phyloP scores from a whole-genome alignment of 495 filamentous ascomycete genomes.

The Stereocaulon alpinum region DNA sequence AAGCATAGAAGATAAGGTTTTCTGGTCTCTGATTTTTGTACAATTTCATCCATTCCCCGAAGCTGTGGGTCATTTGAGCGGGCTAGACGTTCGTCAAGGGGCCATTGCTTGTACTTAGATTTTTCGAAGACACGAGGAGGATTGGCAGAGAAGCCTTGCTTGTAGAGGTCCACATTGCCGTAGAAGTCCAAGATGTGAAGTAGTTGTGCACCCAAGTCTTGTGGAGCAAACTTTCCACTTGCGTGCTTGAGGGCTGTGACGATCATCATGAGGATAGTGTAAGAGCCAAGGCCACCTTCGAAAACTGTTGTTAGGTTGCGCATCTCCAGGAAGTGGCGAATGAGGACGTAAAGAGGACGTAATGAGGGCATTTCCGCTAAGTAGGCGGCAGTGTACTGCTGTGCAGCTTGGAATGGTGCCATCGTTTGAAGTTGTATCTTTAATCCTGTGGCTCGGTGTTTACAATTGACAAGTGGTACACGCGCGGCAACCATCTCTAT shows the following conservation, averaged over 20 bases:
- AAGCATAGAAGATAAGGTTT: slow-evolving; percentile 41
- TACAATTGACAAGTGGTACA: slow-evolving; percentile 24
- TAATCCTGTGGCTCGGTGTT: slow-evolving; percentile 39
- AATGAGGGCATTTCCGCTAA: slow-evolving; percentile 40
- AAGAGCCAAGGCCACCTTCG: slow-evolving; percentile 36
- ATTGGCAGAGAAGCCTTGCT: slow-evolving; percentile 40
- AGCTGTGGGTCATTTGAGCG: slow-evolving; percentile 1
- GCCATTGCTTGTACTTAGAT: slow-evolving; percentile 10
- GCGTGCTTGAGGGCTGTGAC: slow-evolving; percentile 39
- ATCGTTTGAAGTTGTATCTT: slow-evolving; percentile 33
- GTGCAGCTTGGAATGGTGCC: slow-evolving; percentile 18
- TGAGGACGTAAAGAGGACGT: slow-evolving; percentile 36
- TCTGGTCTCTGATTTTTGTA: slow-evolving; percentile 12
- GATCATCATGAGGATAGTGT: slow-evolving; percentile 46
- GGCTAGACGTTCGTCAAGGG: not conserved
- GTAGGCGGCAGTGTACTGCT: slow-evolving; percentile 37
- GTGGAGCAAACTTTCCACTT: slow-evolving; percentile 12
- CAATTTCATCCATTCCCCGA: slow-evolving; percentile 10
- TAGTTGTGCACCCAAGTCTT: slow-evolving; percentile 33
- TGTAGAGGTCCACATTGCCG: slow-evolving; percentile 33
- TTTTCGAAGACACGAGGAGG: slow-evolving; percentile 36
- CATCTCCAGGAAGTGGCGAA: slow-evolving; percentile 40
- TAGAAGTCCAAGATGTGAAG: slow-evolving; percentile 45
- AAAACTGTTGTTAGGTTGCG: slow-evolving; percentile 36
- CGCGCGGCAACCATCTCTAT: slow-evolving; percentile 12